Evolutionary conservation across 2,329 filamentous ascomycete genomes (phyloP).

Genomic region (Hypoxylon sp.): DNA sequence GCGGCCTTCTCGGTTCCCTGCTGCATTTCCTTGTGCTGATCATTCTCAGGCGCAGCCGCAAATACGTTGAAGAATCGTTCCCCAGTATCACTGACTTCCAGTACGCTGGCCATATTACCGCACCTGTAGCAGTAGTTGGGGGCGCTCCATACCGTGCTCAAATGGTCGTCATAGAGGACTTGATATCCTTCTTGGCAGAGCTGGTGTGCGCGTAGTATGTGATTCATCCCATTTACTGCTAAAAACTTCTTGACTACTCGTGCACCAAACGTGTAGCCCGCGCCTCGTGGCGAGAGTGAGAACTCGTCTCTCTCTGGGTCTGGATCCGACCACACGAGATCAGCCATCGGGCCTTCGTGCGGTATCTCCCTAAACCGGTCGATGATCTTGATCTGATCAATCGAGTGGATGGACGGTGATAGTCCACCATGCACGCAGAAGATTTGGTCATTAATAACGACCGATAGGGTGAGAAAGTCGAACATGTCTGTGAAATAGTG

Average conservation of each 20-base stretch:
- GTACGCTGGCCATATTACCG: constrained; percentile 95
- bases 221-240: constrained; percentile 96
- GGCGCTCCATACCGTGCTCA: constrained; percentile 98
- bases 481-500: constrained; percentile 99
- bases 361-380: constrained; percentile 98
- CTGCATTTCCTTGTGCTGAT: constrained; percentile 88
- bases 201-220: constrained; percentile 98
- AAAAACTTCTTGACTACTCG: constrained; percentile 99
- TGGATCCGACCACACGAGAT: constrained; percentile 97
- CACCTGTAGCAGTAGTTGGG: constrained; percentile 97
- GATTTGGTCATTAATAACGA: constrained; percentile 98
- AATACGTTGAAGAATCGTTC: constrained; percentile 99
- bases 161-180: constrained; percentile 92
- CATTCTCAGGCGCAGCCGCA: constrained; percentile 95
- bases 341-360: constrained; percentile 99
- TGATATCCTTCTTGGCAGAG: constrained; percentile 98
- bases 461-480: constrained; percentile 95
- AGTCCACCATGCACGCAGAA: constrained; percentile 97
- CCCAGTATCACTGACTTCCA: constrained; percentile 94
- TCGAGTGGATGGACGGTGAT: constrained; percentile 93
- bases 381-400: constrained; percentile 99
- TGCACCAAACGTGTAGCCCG: constrained; percentile 96
- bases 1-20: constrained; percentile 79
- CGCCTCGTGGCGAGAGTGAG: constrained; percentile 90
- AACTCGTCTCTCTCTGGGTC: constrained; percentile 99